phyloP scores from a whole-genome alignment of 805 yeast species.

The Candida railenensis region DNA sequence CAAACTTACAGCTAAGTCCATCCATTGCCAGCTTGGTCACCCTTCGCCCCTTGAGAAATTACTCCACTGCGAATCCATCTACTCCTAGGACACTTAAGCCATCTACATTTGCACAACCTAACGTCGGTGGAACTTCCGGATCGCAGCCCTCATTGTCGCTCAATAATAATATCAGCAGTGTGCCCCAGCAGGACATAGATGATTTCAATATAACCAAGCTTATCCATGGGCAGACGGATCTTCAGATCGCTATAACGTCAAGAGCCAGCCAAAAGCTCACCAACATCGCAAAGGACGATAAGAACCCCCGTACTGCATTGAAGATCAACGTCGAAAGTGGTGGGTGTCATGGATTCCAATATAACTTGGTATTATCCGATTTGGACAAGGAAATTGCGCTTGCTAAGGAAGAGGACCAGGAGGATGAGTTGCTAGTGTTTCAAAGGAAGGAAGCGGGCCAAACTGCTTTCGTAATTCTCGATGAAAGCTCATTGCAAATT shows the following conservation, averaged over 20 bases:
- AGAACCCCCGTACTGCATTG: conserved; percentile 60
- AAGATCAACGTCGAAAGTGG: conserved; percentile 86
- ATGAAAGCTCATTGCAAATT: conserved; percentile 75
- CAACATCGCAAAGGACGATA: conserved; percentile 50
- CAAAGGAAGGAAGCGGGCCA: conserved; percentile 49
- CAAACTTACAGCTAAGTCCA: background rate
- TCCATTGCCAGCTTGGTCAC: background rate
- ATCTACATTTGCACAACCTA: conserved; percentile 25
- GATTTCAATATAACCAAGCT: conserved; percentile 35
- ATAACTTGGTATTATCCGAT: conserved; percentile 64
- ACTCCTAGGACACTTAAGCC: conserved; percentile 17
- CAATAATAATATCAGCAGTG: conserved; percentile 2
- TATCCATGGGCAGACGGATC: conserved; percentile 32
- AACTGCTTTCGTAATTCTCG: conserved; percentile 68
- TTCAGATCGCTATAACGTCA: conserved; percentile 46
- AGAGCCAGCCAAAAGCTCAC: conserved; percentile 54
- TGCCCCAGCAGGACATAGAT: conserved; percentile 21
- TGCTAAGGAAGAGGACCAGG: conserved; percentile 28
- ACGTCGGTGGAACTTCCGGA: conserved; percentile 3
- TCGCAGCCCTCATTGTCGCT: background rate
- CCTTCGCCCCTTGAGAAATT: background rate
- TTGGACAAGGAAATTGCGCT: conserved; percentile 28
- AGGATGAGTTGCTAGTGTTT: conserved; percentile 51
- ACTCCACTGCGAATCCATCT: background rate
- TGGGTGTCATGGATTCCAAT: conserved; percentile 98